Evolutionary conservation across 2,329 filamentous ascomycete species (phyloP), one percentile per base, ranked within the genome.

Genomic region (Aspergillus persii): DNA sequence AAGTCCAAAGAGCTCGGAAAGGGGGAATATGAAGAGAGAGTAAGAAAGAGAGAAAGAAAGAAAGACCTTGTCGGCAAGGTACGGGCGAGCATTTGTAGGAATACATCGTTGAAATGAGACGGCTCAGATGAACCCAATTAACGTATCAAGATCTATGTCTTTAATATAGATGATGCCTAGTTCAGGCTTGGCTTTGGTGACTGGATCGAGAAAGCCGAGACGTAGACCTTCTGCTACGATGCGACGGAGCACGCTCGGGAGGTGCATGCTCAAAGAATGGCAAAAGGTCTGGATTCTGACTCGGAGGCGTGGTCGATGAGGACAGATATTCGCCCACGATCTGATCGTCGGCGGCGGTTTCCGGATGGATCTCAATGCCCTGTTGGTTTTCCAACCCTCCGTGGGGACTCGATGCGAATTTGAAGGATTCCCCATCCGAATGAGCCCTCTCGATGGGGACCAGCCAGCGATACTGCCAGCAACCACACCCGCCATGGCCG

Each of bases 391-490:
- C 74, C 47, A 80, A 61, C 0, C 76, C 77, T 7, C 74, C 74
- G 51, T 76, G 73, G 9, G 71, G 69, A 18, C 71, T 71, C 27
- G 71, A 65, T 1, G 75, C 72, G 62, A 80, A 77, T 12, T 68
- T 71, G 56, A 76, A 68, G 3, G 73, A 69, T 56, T 78, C 76
- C n/a, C 67, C 67, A 29, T 76, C 75, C 8, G 69, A 71, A 6
- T 64, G 64, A 15, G 69, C 61, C 56, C 82, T 76, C 61, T 86
- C 85, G 55, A 87, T 84, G 0, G 79, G 39, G 85, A 87, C 84
- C 84, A 88, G 47, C 85, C 86, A 47, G 81, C 85, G 63, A 89
- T 82, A 69, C 84, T 86, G 55, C 86, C 86, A n/a, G 86, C 86
- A 41, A 88, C 81, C 51, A 88, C 80, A 65, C 86, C 86, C 27